Base-by-base conservation (phyloP, 2,329 filamentous ascomycete genomes). In the Clathrospora elynae region DNA sequence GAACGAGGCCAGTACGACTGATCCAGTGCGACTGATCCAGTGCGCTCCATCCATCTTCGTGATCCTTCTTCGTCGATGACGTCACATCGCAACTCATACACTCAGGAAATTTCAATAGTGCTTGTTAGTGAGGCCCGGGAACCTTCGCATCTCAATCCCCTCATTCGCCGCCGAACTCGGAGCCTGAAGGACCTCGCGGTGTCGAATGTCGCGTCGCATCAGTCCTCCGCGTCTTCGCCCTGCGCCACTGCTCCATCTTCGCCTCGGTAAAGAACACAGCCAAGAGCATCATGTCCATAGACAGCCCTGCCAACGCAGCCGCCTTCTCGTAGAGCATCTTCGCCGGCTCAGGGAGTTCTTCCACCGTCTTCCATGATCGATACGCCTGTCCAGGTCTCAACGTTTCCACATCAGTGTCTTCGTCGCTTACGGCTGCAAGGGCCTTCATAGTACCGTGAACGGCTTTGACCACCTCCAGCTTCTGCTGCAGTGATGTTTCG, bases 321-420 rank as follows among this genome's bases (percentile, higher is more conserved):
- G 73, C 77, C 33, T 74, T 67, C 44, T 78, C 70, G 53, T 80
- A 79, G 43, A 85, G 79, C 0, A 59, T 42, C 37, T 64, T 75
- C 12, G 74, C 76, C 10, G 57, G 55, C 4, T 71, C 67, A 11
- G 74, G 67, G 18, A 84, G 61, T 18, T 80, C 75, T 2, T 73
- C 66, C 42, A 71, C 71, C 20, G 64, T 69, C 36, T 73, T 74
- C 61, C 78, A 82, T 6, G 72, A 67, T 24, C 63, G 67, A 55
- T 84, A 84, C 25, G 62, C 62, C 35, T 72, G 73, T 12, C 81
- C 81, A 2, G 78, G 76, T 20, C 78, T 47, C 55, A 65, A 16
- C 3, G 49, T 32, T 6, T 61, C 35, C 47, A 32, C 48, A 10
- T 53, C 49, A 11, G 46, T 56, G 4, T 72, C 61, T 7, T 66